A percentile compares a stretch with the other conserved stretches of the same genome.
These are phyloP conservation scores for Cucumis melo DNA, from an alignment of 306 rosid species.

Conservation along the genomic window DNA sequence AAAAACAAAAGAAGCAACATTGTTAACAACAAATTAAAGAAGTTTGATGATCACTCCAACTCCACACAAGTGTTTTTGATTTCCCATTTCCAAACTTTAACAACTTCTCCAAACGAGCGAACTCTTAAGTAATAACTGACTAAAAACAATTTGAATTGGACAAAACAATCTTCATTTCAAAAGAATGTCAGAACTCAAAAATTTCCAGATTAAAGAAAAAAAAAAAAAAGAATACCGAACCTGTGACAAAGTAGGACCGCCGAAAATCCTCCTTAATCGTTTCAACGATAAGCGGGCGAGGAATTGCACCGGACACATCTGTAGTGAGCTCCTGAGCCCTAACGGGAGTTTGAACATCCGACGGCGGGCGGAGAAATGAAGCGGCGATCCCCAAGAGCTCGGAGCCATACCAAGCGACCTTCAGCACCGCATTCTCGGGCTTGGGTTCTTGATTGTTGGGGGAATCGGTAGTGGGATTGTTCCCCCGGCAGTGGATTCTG, in stretches of 20 bases:
- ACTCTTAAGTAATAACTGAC: background rate
- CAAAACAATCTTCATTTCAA: background rate
- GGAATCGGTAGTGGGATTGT: slow-evolving; percentile 20
- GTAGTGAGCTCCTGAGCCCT: slow-evolving; percentile 24
- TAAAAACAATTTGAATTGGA: background rate
- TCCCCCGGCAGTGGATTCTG: slow-evolving; percentile 44
- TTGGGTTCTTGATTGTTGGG: slow-evolving; percentile 22
- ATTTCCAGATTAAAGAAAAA: background rate
- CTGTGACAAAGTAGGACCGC: slow-evolving; percentile 54
- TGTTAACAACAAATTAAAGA: background rate
- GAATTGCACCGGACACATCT: slow-evolving; percentile 30
- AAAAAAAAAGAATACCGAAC: slow-evolving; percentile 1
- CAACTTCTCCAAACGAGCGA: background rate
- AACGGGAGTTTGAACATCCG: slow-evolving; percentile 22
- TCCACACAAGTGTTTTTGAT: background rate
- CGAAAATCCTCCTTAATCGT: slow-evolving; percentile 41
- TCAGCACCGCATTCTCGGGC: slow-evolving; percentile 50
- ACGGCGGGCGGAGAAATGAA: slow-evolving; percentile 52
- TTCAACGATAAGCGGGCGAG: slow-evolving; percentile 34
- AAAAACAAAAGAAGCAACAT: background rate
- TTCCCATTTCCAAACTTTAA: background rate
- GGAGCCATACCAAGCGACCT: slow-evolving; percentile 80
- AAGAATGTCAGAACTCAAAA: background rate
- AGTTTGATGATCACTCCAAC: background rate
- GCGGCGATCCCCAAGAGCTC: slow-evolving; percentile 84